Evolutionary conservation across 108 stramenopile species (phyloP).

Genomic region (Schizochytrium sp.): DNA sequence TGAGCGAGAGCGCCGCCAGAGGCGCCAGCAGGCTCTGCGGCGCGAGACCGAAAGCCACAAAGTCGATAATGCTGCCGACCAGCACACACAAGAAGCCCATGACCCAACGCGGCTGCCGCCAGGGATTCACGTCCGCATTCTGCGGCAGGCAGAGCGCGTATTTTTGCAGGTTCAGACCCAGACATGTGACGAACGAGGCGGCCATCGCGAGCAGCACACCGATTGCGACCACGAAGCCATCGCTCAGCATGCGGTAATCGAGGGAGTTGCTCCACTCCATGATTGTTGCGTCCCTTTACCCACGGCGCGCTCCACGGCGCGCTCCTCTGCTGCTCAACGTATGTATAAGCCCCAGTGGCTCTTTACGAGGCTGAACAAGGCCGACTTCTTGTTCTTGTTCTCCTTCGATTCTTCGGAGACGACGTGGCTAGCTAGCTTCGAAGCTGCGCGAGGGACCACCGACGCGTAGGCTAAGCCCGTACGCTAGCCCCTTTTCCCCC

Average conservation of each 20-base stretch:
- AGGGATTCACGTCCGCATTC: background rate
- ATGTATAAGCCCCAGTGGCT: too few relatives aligned
- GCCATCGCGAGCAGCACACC: background rate
- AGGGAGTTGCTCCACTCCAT: background rate
- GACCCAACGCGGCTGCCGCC: conserved; percentile 39
- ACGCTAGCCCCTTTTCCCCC: too few relatives aligned
- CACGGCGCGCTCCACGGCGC: too few relatives aligned
- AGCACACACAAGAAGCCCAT: conserved; percentile 27
- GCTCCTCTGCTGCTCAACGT: too few relatives aligned
- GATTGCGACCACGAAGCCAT: background rate
- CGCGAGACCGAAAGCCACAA: conserved; percentile 43
- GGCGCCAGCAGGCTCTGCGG: conserved; percentile 44
- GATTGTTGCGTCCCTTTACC: too few relatives aligned
- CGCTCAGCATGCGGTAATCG: conserved; percentile 12
- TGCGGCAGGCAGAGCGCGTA: background rate
- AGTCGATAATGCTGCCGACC: conserved; percentile 34
- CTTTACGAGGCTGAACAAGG: too few relatives aligned
- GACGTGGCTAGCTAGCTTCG: too few relatives aligned
- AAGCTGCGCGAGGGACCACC: too few relatives aligned
- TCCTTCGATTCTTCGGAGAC: too few relatives aligned
- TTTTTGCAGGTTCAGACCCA: conserved; percentile 10
- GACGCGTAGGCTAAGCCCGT: too few relatives aligned
- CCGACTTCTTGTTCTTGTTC: too few relatives aligned
- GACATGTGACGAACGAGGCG: background rate
- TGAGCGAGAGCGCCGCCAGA: conserved; percentile 39